Base-by-base conservation (phyloP, 257 asterid genomes). In the Solanum tarijense region DNA sequence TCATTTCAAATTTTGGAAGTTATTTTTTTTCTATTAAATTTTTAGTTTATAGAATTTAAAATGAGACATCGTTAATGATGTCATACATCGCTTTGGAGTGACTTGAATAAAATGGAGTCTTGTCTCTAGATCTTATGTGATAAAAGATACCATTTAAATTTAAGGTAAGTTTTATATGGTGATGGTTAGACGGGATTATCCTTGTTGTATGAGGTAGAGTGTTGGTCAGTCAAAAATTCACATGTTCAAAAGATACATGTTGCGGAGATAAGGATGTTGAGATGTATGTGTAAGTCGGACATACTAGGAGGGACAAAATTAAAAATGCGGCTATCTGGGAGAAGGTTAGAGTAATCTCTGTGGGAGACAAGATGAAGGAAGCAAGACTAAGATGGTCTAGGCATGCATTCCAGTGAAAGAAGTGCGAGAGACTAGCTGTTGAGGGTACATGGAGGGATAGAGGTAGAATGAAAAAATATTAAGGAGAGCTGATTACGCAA, bases 31-130 rank as follows among this genome's bases (percentile, higher is more conserved):
- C 36, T 71, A 71, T 5, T 71, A 71, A 13, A 3, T 3, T 12
- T 58, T 27, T 66, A 66, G 35, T 66, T 11, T 12, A 65, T 65
- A 25, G 18, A n/a, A 60, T 60, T 60, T 0, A 60, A 60, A 60
- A 60, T 21, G 1, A 7, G 66, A 58, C 2, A 58, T 58, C 2
- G 2, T 0, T 20, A 3, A 20, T 21, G 2, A 3, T 58, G 11
- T 58, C 27, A 58, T 0, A 8, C 66, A 58, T 58, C 1, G 1
- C 4, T 55, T 7, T 7, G 5, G 4, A 1, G 1, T 0, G 3
- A 18, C 3, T 55, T 7, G n/a, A 25, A 55, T 55, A 0, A 18
- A 55, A 18, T 55, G n/a, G n/a, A 55, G n/a, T 55, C 2, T 18
- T 7, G 25, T 1, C 65, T 55, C 4, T 55, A 3, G 4, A 55